These are phyloP conservation scores for Fremontodendron californicum DNA, from an alignment of 345 rosid genomes.

Conservation along the genomic window DNA sequence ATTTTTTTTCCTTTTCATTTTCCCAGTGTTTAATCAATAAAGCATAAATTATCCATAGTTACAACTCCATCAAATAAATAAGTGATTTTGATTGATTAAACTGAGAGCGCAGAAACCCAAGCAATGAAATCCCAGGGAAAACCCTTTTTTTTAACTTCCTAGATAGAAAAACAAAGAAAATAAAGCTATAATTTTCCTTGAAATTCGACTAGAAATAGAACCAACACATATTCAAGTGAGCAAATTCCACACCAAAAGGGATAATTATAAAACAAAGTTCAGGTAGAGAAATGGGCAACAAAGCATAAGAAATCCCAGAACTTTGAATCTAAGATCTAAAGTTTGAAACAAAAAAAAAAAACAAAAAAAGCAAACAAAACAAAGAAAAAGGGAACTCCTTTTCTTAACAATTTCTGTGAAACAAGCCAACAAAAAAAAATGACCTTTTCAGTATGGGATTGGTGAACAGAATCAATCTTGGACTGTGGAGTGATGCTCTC, in stretches of 20 bases:
- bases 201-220: not conserved
- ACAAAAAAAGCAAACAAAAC: not conserved
- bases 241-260: not conserved
- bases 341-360: not conserved
- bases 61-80: not conserved
- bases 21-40: not conserved
- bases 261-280: not conserved
- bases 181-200: not conserved
- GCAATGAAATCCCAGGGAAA: not conserved
- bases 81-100: not conserved
- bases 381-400: constrained; percentile 29
- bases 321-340: not conserved
- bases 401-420: not conserved
- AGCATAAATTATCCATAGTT: not conserved
- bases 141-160: not conserved
- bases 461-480: constrained; percentile 77
- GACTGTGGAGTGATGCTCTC: constrained; percentile 84
- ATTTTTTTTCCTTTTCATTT: not conserved
- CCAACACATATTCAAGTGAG: not conserved
- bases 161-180: not conserved
- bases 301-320: constrained; percentile 3
- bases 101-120: not conserved
- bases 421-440: constrained; percentile 3
- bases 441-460: constrained; percentile 91
- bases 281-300: not conserved